Evolutionary conservation across 306 rosid genomes (phyloP), one percentile per base, ranked within the genome.

Genomic region (Crataegus laevigata): DNA sequence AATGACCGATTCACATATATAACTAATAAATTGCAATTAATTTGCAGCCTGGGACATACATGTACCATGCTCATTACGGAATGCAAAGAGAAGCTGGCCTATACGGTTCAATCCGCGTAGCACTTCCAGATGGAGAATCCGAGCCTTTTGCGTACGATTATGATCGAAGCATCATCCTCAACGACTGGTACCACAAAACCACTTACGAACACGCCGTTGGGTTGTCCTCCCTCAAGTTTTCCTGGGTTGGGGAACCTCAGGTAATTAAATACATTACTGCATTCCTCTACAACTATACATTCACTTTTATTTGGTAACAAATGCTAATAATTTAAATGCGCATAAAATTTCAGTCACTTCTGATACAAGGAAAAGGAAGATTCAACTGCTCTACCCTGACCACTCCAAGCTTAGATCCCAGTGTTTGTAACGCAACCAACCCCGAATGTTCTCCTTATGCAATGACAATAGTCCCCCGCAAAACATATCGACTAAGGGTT

Each of bases 1-100:
- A 14, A 13, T 45, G 36, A 58, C 40, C 59, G 57, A 72, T 59
- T 12, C 5, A 19, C 22, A 13, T 55, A 4, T 13, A 32, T 55
- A 24, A 59, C 28, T 4, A 43, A 34, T 3, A 45, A 45, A 19
- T 71, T 71, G 14, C 75, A 29, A 57, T 75, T 6, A 47, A 57
- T 75, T 8, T 68, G 72, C 75, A 91, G 98, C 82, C 96, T 59
- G 98, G 98, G 19, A 94, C 94, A 40, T 94, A 87, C 51, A 78
- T 94, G 14, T 90, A 94, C 80, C 98, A 94, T 40, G 89, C 97
- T 5, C 97, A 94, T 81, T 94, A 91, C 78, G 98, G 97, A 51
- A 91, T 94, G 98, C 96, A 91, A 84, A 89, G 97, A 77, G 97
- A 85, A 78, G 88, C 92, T 11, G 98, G 98, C 3, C 30, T 94